Evolutionary conservation across 768 basidiomycete species (phyloP), one percentile per base, ranked within the genome.

Genomic region (Psilocybe sp.): DNA sequence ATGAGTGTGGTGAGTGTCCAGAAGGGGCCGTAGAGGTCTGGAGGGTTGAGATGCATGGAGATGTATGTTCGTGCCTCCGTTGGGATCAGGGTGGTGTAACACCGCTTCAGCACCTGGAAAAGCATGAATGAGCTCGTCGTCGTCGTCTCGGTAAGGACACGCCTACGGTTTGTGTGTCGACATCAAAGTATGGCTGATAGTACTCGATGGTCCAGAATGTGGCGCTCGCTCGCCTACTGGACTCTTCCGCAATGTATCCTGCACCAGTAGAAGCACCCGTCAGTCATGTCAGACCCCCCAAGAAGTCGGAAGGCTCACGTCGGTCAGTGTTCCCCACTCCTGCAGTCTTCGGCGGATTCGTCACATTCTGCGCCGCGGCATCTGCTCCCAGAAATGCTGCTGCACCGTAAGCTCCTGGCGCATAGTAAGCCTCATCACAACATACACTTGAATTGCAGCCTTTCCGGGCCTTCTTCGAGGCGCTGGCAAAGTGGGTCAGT

Each of bases 1-100:
- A 97, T 87, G 54, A 99, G 82, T 1, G 96, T 98, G 1, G 94
- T 96, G 34, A 97, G 79, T 0, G 95, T 92, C 96, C 96, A 99
- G 74, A 99, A 98, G 1, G 96, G 94, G 0, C 95, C 95, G 64
- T 90, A 88, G 36, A 91, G 79, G 64, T 91, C 89, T 37, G 84
- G 76, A 38, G 87, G 87, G 46, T 75, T 78, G 32, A 86, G 76
- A 51, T 85, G 80, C 11, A 78, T 77, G 4, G 82, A 73, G 44
- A 82, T 75, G 61, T 82, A 91, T 38, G 79, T 77, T 4, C 51
- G 52, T 3, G 81, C 69, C 28, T 84, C 78, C 23, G 77, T 77
- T n/a, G 89, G 89, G n/a, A 88, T 79, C 47, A 92, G 71, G 0
- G 90, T 91, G 13, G 78, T 78, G 64, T 87, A 86, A 60, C 89